Base-by-base conservation (phyloP, 169 alveolate species). In the Cryptosporidium tyzzeri region DNA sequence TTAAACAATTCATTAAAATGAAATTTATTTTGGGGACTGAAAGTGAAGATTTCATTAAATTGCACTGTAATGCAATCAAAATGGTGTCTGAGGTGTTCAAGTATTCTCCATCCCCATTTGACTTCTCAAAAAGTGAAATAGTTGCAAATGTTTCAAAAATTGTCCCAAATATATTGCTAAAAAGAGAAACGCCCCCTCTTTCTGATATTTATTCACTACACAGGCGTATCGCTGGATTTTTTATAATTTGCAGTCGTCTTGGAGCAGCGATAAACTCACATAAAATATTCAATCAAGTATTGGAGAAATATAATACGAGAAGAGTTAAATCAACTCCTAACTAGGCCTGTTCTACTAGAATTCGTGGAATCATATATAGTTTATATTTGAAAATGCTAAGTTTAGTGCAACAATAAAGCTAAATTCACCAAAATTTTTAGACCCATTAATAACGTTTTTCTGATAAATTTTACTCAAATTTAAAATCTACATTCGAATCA, bases 151-250 rank as follows among this genome's bases (percentile, higher is more conserved):
- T 93, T 71, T 86, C 91, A 51, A 92, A 94, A 12, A 84, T 93
- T 39, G 69, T 95, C 33, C 95, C 96, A 10, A 91, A 91, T 18
- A 93, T 96, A 85, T 74, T 95, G 61, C 92, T 93, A 69, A 91
- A 89, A 45, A 93, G 99, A 84, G 84, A 95, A 84, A 86, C 91
- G n/a, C 98, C 98, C 44, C 99, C 98, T 3, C 96, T 97, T 1
- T 94, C 97, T 31, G 99, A 97, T 85, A 93, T 97, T 23, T 96
- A 97, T 91, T 94, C 99, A 16, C 93, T 96, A 33, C 99, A 96
- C 91, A 86, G 98, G 39, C 95, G 96, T 84, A 92, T 96, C 45
- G 95, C 97, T 33, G 98, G 98, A 18, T 93, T 96, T 67, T 95
- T 93, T 91, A 80, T 95, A 18, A 93, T 96, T 85, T 96, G 97